Evolutionary conservation across 208 protist genomes (phyloP), one percentile per base, ranked within the genome.

Genomic region (Trypanosoma conorhini): DNA sequence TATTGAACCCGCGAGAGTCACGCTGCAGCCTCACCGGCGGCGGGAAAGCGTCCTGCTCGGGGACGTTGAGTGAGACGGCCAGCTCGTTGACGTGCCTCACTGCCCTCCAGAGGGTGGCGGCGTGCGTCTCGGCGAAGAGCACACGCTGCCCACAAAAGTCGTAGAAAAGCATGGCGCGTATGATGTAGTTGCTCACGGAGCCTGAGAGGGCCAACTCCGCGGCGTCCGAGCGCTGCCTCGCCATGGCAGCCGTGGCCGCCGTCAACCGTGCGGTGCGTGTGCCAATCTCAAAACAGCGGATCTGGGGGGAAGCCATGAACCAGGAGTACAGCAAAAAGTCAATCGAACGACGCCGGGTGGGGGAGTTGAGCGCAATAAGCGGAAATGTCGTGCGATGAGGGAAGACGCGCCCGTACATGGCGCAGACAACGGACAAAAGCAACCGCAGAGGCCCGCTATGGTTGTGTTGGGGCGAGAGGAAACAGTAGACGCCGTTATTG

Each of bases 71-170:
- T 42, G 81, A 64, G 35, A 85, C 62, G 2, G 82, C 76, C 7
- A 86, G 69, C 4, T 62, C 1, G 24, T 83, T 50, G 3, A 93
- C 54, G 0, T 72, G 84, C 33, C 40, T 21, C 31, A 88, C 75
- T 4, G 87, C 82, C 26, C 75, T 78, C 22, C 51, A 57, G 9
- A 75, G 30, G 0, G 59, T 72, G 19, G 33, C 5, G 22, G 72
- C 81, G 57, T 93, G 85, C 10, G 87, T 93, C 61, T 93, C 87
- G 0, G 82, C 87, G 61, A 93, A 93, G n/a, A 93, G 67, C 3
- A 93, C 82, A 33, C 87, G 76, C 62, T 90, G 83, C 0, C 87
- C 87, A 5, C 81, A 74, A 33, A 93, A 46, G 56, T 93, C 87
- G 70, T 93, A 90, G 24, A 93, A 87, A 2, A 93, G 70, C 85